phyloP scores from a whole-genome alignment of 2,329 filamentous ascomycete genomes.

The Sporothrix euskadiensis region DNA sequence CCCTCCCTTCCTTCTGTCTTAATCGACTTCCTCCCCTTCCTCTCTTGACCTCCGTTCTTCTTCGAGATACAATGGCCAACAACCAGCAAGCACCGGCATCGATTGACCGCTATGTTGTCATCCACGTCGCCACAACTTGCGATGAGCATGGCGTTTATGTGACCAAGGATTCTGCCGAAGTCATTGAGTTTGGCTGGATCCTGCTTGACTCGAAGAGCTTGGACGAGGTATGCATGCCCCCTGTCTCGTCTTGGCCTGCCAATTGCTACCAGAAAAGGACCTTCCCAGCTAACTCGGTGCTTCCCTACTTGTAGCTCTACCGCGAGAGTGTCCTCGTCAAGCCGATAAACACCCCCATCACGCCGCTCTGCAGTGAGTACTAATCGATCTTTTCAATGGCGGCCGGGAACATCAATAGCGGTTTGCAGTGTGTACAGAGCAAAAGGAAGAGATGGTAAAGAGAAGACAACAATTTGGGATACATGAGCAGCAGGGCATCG shows the following conservation, averaged over 20 bases:
- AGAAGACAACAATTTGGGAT: background rate
- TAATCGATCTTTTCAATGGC: background rate
- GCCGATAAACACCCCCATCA: slow-evolving; percentile 97
- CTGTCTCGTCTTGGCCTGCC: background rate
- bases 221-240: slow-evolving; percentile 69
- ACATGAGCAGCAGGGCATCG: background rate
- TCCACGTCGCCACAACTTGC: slow-evolving; percentile 97
- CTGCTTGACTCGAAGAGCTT: slow-evolving; percentile 86
- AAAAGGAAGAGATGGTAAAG: background rate
- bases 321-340: slow-evolving; percentile 97
- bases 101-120: slow-evolving; percentile 95
- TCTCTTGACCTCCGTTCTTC: background rate
- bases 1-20: background rate
- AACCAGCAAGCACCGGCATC: slow-evolving; percentile 59
- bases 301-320: slow-evolving; percentile 64
- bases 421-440: background rate
- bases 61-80: slow-evolving; percentile 42
- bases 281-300: background rate
- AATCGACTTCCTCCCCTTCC: slow-evolving; percentile 6
- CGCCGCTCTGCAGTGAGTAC: slow-evolving; percentile 94
- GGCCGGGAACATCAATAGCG: too few species aligned
- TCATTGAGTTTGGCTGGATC: slow-evolving; percentile 99
- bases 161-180: slow-evolving; percentile 97
- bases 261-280: background rate
- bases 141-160: slow-evolving; percentile 99